A percentile compares a stretch with the other conserved stretches of the same genome.
phyloP scores from a whole-genome alignment of 1,284 basidiomycete species.

The Kalmanozyma brasiliensis region DNA sequence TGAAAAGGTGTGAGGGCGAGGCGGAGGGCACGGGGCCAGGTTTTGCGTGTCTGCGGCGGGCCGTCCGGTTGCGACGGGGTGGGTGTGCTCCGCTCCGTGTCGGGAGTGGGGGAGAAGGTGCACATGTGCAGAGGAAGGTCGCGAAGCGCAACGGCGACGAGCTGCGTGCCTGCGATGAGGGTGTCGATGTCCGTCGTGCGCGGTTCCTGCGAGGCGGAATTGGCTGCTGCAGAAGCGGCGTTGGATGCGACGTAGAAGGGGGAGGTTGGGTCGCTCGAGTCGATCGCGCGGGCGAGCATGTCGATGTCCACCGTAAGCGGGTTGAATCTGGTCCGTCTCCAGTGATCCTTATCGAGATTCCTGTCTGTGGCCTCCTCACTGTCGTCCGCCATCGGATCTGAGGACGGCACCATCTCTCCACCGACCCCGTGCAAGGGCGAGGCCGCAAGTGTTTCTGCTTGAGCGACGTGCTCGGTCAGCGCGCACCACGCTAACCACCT shows the following conservation, averaged over 20 bases:
- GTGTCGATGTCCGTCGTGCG: conserved; percentile 7
- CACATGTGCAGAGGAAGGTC: conserved; percentile 32
- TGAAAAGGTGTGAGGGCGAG: conserved; percentile 12
- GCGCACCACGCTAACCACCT: conserved; percentile 31
- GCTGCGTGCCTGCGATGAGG: conserved; percentile 17
- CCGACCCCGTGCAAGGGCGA: not conserved
- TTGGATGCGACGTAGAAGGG: conserved; percentile 22
- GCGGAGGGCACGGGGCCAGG: conserved; percentile 5
- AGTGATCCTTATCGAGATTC: conserved; percentile 1
- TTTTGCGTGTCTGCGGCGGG: not conserved
- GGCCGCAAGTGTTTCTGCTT: not conserved
- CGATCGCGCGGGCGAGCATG: conserved; percentile 15
- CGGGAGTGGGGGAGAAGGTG: conserved; percentile 1
- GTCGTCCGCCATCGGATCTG: conserved; percentile 10
- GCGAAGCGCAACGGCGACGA: conserved; percentile 8
- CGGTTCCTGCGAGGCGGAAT: not conserved
- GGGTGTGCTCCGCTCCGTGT: not conserved
- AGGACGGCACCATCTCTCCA: conserved; percentile 5
- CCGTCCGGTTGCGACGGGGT: not conserved
- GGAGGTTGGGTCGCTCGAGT: conserved; percentile 11
- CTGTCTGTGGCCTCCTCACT: conserved; percentile 1
- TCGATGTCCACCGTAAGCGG: conserved; percentile 20
- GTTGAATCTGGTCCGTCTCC: conserved; percentile 9
- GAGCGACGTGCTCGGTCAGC: conserved; percentile 27
- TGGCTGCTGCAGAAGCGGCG: not conserved